A percentile compares a stretch with the other conserved stretches of the same genome.
Evolutionary conservation across 2,329 filamentous ascomycete species (phyloP).

Genomic region (Sporothrix globosa): DNA sequence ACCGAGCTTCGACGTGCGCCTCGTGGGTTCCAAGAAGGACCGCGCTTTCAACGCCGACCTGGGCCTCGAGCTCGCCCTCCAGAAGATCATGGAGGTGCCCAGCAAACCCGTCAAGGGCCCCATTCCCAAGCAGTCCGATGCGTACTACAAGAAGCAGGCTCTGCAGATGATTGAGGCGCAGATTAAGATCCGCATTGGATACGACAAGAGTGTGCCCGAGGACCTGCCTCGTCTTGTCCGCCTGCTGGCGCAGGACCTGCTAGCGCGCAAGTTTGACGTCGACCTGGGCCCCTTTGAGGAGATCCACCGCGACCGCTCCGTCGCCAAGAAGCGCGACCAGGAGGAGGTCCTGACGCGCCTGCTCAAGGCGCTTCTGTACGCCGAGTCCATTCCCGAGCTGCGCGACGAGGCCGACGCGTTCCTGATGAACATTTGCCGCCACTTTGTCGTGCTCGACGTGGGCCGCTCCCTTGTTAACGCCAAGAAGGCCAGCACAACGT

Average conservation of each 20-base stretch:
- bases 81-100: constrained; percentile 80
- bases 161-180: constrained; percentile 86
- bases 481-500: constrained; percentile 76
- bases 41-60: constrained; percentile 84
- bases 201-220: constrained; percentile 78
- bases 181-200: constrained; percentile 85
- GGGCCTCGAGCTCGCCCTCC: constrained; percentile 85
- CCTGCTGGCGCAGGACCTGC: constrained; percentile 84
- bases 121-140: constrained; percentile 65
- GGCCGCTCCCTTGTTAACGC: constrained; percentile 80
- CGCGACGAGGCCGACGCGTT: constrained; percentile 75
- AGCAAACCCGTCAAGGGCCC: constrained; percentile 56
- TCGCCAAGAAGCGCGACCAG: constrained; percentile 83
- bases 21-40: constrained; percentile 88
- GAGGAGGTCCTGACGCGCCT: constrained; percentile 82
- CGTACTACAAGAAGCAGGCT: constrained; percentile 91
- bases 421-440: constrained; percentile 78
- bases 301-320: constrained; percentile 79
- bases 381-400: constrained; percentile 79
- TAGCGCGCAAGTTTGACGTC: constrained; percentile 70
- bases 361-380: constrained; percentile 85
- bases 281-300: constrained; percentile 72
- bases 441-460: constrained; percentile 89
- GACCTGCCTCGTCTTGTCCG: constrained; percentile 84
- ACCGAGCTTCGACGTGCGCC: constrained; percentile 82